Percentiles rank a stretch among this genome's conserved stretches.
Evolutionary conservation across 495 filamentous ascomycete species (phyloP).

Genomic region (Halenospora varia): DNA sequence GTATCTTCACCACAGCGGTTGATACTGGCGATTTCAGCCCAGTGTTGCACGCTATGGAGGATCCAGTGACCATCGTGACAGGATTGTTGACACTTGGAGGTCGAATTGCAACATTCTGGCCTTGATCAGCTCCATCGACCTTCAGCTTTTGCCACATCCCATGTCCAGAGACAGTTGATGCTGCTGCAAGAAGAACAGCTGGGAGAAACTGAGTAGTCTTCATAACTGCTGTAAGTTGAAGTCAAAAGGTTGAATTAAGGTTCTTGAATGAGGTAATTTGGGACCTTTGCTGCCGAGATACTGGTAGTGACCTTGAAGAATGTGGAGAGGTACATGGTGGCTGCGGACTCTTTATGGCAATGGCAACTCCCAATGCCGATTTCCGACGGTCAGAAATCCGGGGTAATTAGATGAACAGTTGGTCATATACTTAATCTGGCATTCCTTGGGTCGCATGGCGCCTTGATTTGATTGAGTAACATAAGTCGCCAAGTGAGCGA

Average conservation of each 20-base stretch:
- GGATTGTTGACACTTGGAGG: slow-evolving; percentile 51
- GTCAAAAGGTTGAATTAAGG: not conserved
- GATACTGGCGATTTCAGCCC: slow-evolving; percentile 15
- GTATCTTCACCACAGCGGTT: slow-evolving; percentile 9
- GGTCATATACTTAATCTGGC: not conserved
- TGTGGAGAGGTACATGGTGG: not conserved
- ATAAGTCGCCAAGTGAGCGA: not conserved
- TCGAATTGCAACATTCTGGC: slow-evolving; percentile 48
- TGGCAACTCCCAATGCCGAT: not conserved
- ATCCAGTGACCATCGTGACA: slow-evolving; percentile 41
- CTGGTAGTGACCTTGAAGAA: not conserved
- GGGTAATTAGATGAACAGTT: not conserved
- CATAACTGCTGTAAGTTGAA: not conserved
- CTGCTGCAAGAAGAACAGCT: not conserved
- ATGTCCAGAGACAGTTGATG: slow-evolving; percentile 3
- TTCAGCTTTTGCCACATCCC: slow-evolving; percentile 39
- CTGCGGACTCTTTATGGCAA: not conserved
- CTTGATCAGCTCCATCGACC: slow-evolving; percentile 50
- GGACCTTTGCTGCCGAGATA: not conserved
- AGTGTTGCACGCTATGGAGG: slow-evolving; percentile 28
- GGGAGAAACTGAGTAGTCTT: slow-evolving; percentile 1
- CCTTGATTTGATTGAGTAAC: not conserved
- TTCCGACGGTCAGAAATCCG: not conserved
- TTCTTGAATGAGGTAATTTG: not conserved
- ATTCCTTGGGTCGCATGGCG: not conserved